phyloP scores from a whole-genome alignment of 352 stramenopile species.

The Globisporangium sylvaticum region DNA sequence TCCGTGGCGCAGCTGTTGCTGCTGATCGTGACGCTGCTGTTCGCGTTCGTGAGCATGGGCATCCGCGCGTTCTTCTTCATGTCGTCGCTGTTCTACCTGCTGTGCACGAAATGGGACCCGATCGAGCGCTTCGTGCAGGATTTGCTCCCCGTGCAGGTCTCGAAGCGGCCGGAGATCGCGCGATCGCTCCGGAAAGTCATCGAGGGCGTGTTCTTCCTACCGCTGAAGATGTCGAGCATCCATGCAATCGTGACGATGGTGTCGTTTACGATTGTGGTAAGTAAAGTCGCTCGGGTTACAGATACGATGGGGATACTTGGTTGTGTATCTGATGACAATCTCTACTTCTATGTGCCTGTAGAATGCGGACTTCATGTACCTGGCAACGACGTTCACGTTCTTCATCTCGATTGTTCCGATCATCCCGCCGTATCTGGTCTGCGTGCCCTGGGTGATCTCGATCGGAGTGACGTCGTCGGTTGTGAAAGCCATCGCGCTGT shows the following conservation, averaged over 20 bases:
- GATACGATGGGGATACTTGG: too few species aligned
- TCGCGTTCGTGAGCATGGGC: slow-evolving; percentile 84
- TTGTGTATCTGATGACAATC: background rate
- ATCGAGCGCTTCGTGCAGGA: slow-evolving; percentile 83
- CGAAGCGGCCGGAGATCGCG: slow-evolving; percentile 68
- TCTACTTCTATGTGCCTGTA: slow-evolving; percentile 16
- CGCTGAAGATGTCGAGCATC: slow-evolving; percentile 86
- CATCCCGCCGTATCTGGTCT: slow-evolving; percentile 83
- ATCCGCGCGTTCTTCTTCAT: slow-evolving; percentile 88
- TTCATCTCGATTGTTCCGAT: slow-evolving; percentile 88
- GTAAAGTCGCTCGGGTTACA: too few species aligned
- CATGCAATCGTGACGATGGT: slow-evolving; percentile 85
- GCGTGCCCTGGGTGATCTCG: slow-evolving; percentile 75
- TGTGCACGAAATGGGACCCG: slow-evolving; percentile 85
- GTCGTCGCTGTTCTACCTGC: slow-evolving; percentile 82
- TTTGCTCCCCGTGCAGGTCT: slow-evolving; percentile 66
- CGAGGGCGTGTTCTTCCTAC: slow-evolving; percentile 84
- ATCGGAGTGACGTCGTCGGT: slow-evolving; percentile 79
- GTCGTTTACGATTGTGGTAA: slow-evolving; percentile 82
- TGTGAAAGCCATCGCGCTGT: slow-evolving; percentile 75
- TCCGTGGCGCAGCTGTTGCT: slow-evolving; percentile 82
- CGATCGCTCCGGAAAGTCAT: slow-evolving; percentile 75
- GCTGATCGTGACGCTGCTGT: slow-evolving; percentile 66
- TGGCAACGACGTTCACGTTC: slow-evolving; percentile 82
- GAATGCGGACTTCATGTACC: slow-evolving; percentile 85